These are phyloP conservation scores for Leishmania guyanensis DNA, from an alignment of 208 protist species.

Conservation along the genomic window DNA sequence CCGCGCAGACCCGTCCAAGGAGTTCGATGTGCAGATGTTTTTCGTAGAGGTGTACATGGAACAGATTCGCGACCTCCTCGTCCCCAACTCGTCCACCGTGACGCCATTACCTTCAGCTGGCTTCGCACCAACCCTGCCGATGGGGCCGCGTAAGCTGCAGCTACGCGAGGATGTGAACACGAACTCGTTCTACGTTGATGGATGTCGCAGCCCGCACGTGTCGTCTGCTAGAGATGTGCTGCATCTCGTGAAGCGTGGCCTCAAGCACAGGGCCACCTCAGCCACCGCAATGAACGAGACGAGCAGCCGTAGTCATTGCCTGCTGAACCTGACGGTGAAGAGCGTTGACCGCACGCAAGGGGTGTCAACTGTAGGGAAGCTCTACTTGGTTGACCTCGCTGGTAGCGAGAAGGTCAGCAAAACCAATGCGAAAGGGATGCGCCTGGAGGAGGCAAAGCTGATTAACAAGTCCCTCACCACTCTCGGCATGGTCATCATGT, in stretches of 20 bases:
- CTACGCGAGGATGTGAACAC: constrained; percentile 74
- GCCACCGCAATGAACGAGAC: constrained; percentile 89
- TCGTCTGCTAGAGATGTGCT: constrained; percentile 84
- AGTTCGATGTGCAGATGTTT: constrained; percentile 94
- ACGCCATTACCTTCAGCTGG: background rate
- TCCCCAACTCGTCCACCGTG: constrained; percentile 20
- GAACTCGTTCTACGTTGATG: constrained; percentile 89
- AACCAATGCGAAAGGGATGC: constrained; percentile 79
- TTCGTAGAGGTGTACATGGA: constrained; percentile 99
- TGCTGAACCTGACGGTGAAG: constrained; percentile 84
- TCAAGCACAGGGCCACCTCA: constrained; percentile 71
- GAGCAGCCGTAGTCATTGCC: constrained; percentile 87
- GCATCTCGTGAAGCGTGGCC: constrained; percentile 74
- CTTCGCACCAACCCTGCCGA: background rate
- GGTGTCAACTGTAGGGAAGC: constrained; percentile 81
- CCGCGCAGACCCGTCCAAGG: constrained; percentile 52
- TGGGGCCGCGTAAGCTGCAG: constrained; percentile 32
- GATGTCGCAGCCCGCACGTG: constrained; percentile 86
- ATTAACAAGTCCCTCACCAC: constrained; percentile 93
- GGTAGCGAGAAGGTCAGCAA: constrained; percentile 90
- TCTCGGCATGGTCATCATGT: constrained; percentile 86
- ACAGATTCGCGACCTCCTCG: constrained; percentile 94
- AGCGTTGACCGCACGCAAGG: constrained; percentile 48
- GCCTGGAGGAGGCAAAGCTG: constrained; percentile 91
- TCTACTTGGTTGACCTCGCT: constrained; percentile 91